phyloP scores from a whole-genome alignment of 1,284 basidiomycete genomes.

The Pseudozyma flocculosa region DNA sequence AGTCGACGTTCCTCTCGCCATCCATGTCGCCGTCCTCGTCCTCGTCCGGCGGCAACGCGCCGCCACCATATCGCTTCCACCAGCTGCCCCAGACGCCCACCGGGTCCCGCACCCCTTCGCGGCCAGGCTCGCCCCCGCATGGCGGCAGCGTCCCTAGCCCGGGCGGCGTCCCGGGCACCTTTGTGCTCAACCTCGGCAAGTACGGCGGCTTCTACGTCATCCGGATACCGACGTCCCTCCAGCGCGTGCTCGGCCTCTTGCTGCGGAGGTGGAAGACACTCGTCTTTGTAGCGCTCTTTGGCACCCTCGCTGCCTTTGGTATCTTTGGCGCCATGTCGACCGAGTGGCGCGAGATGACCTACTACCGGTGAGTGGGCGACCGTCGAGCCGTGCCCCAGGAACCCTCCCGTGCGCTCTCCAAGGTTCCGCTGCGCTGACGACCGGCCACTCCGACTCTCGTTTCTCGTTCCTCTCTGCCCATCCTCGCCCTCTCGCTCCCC shows the following conservation, averaged over 20 bases:
- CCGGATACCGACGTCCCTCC: constrained; percentile 33
- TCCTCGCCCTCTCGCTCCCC: not conserved
- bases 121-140: constrained; percentile 46
- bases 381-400: not conserved
- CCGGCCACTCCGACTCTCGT: too few species aligned
- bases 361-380: constrained; percentile 43
- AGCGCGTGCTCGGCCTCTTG: constrained; percentile 35
- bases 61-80: constrained; percentile 50
- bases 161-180: constrained; percentile 38
- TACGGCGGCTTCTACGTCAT: constrained; percentile 50
- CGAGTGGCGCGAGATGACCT: constrained; percentile 57
- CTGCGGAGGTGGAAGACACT: constrained; percentile 54
- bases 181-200: constrained; percentile 46
- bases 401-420: too few species aligned
- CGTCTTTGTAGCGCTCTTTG: constrained; percentile 42
- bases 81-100: constrained; percentile 47
- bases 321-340: constrained; percentile 55
- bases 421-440: too few species aligned
- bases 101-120: constrained; percentile 37
- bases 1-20: constrained; percentile 36
- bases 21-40: constrained; percentile 45
- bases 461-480: too few species aligned
- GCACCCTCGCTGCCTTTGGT: constrained; percentile 43
- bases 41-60: constrained; percentile 41
- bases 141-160: constrained; percentile 42